A percentile compares a stretch with the other conserved stretches of the same genome.
Evolutionary conservation across 1,284 basidiomycete species (phyloP).

Genomic region (Irpex sp.): DNA sequence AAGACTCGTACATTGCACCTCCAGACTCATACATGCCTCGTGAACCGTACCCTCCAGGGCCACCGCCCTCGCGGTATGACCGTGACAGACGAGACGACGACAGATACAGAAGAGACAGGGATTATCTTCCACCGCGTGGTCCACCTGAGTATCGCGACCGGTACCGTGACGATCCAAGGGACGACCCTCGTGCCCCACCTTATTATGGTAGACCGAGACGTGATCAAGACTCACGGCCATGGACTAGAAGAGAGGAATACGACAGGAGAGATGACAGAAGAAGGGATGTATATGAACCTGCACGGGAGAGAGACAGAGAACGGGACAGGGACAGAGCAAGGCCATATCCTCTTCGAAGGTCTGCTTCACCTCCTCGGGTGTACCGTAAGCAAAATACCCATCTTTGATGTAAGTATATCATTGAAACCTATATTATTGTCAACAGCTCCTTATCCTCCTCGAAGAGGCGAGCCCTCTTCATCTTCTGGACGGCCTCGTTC

Average conservation of each 20-base stretch:
- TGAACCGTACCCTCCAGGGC: slow-evolving; percentile 2
- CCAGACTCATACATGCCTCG: slow-evolving; percentile 18
- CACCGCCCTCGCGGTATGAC: slow-evolving; percentile 15
- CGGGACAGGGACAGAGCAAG: not conserved
- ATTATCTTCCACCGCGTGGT: slow-evolving; percentile 17
- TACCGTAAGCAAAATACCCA: slow-evolving; percentile 19
- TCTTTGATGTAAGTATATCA: not conserved
- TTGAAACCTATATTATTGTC: not conserved
- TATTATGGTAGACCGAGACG: not conserved
- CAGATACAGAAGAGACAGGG: slow-evolving; percentile 20
- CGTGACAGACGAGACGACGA: slow-evolving; percentile 22
- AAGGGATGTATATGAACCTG: not conserved
- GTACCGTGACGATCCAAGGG: slow-evolving; percentile 9
- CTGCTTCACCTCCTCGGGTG: slow-evolving; percentile 27
- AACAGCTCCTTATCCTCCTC: not conserved
- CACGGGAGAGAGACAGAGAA: slow-evolving; percentile 4
- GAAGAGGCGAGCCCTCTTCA: slow-evolving; percentile 1
- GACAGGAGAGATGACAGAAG: slow-evolving; percentile 10
- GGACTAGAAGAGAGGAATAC: slow-evolving; percentile 10
- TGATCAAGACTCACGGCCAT: slow-evolving; percentile 1
- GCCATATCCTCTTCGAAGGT: slow-evolving; percentile 20
- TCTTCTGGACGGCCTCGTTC: slow-evolving; percentile 15
- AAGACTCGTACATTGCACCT: slow-evolving; percentile 22
- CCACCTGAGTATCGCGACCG: not conserved
- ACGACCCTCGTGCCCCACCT: slow-evolving; percentile 1